Base-by-base conservation (phyloP, 2,329 filamentous ascomycete genomes). In the Xylariaceae sp. region DNA sequence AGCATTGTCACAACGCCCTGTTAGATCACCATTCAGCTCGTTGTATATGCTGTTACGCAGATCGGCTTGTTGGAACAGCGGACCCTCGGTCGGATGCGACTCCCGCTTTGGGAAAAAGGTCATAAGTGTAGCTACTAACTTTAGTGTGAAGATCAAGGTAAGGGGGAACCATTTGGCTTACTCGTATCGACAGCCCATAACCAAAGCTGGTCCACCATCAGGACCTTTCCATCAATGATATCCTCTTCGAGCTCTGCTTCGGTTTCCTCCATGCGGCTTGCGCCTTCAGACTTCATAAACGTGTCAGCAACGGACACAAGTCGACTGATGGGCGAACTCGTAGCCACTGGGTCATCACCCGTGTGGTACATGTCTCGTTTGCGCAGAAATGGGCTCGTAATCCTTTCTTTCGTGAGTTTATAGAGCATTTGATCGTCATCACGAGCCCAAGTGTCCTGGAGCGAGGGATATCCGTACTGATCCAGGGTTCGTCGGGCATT, bases 181-280 rank as follows among this genome's bases (percentile, higher is more conserved):
- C 76, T 75, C 14, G 69, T 75, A 47, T 80, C 72, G n/a, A 81
- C 70, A 0, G 72, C 74, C 78, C 78, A 81, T 0, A 85, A 62
- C 82, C 82, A 86, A 1, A 86, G 63, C 58, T 86, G 82, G 50
- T 86, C 83, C 0, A 86, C 78, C 80, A 86, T 85, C n/a, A 86
- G 62, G 2, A 81, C 72, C 36, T 84, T 83, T 0, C 81, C 78
- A 22, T 80, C 73, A 2, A 75, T 60, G 2, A 78, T 64, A 17
- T 67, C 65, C 1, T 66, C 58, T 5, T 68, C 66, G 1, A 66
- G 48, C 0, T 67, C 64, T 10, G 56, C 55, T 1, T 69, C 66
- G 2, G 69, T 64, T 2, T 76, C 71, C 0, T 59, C 51, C 19
- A 45, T 31, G 1, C 32, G 32, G 6, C 22, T 52, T 11, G 35